These are phyloP conservation scores for Quercus phellos DNA, from an alignment of 331 rosid genomes.

Conservation along the genomic window DNA sequence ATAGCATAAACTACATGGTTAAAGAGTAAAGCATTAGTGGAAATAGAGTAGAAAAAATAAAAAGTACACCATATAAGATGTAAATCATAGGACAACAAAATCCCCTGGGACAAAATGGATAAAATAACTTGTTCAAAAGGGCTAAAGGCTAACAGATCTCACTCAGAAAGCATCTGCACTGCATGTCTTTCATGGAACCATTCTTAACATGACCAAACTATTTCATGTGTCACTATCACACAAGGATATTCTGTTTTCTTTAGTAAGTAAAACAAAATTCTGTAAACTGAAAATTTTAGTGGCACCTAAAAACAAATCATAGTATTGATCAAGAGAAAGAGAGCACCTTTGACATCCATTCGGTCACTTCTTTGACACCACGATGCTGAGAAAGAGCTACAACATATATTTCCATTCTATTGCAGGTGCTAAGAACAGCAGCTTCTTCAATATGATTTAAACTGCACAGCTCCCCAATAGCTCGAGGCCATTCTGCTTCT, in stretches of 20 bases:
- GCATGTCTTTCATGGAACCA: not conserved
- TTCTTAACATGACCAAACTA: not conserved
- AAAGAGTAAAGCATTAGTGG: not conserved
- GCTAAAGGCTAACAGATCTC: not conserved
- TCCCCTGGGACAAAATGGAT: not conserved
- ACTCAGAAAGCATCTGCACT: not conserved
- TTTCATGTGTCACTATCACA: not conserved
- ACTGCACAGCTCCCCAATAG: conserved; percentile 81
- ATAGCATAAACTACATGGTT: not conserved
- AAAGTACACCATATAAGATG: not conserved
- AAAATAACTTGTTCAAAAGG: not conserved
- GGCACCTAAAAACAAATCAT: not conserved
- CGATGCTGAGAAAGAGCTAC: conserved; percentile 95
- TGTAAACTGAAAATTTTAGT: not conserved
- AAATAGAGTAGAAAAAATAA: not conserved
- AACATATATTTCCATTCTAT: conserved; percentile 98
- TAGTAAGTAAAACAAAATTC: not conserved
- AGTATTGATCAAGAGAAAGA: not conserved
- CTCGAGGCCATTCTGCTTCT: conserved; percentile 99
- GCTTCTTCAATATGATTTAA: conserved; percentile 98
- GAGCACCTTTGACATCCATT: conserved; percentile 96
- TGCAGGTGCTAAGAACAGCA: conserved; percentile 96
- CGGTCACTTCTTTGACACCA: conserved; percentile 95
- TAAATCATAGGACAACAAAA: not conserved
- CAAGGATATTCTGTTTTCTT: not conserved